Conservation (phyloP, 2,329 filamentous ascomycete genomes). For the Leptographium radiaticola region DNA sequence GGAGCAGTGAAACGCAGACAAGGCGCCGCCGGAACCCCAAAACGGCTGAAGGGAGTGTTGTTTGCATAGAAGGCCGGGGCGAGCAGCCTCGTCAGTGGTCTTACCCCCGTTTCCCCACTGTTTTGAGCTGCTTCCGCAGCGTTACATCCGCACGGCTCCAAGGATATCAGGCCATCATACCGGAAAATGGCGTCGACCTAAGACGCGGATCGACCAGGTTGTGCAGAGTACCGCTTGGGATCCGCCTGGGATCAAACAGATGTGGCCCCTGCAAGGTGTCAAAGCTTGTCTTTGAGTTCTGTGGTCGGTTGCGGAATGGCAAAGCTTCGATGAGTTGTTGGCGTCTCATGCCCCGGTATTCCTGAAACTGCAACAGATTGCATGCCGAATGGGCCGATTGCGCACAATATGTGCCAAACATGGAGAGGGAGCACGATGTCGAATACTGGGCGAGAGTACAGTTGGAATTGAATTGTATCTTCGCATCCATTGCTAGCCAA, state of each 20-base stretch:
- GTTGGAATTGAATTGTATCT: neutral
- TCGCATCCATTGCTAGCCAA: neutral
- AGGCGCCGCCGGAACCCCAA: neutral
- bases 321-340: neutral
- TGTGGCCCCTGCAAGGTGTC: neutral
- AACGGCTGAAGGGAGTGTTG: neutral
- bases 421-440: neutral
- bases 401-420: too few relatives aligned
- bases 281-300: neutral
- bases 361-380: neutral
- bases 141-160: neutral
- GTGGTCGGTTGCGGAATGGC: neutral
- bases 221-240: neutral
- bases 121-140: neutral
- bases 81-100: neutral
- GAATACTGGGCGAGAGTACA: neutral
- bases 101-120: neutral
- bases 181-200: constrained; percentile 7
- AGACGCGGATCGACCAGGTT: neutral
- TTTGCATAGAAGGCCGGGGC: neutral
- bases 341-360: neutral
- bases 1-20: neutral
- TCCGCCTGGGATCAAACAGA: neutral
- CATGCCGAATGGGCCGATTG: neutral
- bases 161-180: constrained; percentile 7